These are phyloP conservation scores for Zoysia pacifica DNA, from an alignment of 176 grass and related monocot genomes.

Conservation along the genomic window DNA sequence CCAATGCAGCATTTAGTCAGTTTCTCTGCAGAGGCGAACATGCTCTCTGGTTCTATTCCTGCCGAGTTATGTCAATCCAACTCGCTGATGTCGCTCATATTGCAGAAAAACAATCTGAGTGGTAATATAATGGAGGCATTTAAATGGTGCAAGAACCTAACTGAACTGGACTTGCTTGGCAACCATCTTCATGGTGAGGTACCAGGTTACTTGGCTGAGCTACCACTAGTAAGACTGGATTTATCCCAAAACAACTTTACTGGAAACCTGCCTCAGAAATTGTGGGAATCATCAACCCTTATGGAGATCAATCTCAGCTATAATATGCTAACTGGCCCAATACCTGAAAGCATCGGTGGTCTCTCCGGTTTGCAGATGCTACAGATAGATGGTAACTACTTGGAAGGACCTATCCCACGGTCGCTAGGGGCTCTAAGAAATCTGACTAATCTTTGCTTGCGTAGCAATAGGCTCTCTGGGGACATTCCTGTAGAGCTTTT, in stretches of 20 bases:
- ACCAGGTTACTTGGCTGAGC: slow-evolving; percentile 69
- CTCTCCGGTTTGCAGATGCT: slow-evolving; percentile 69
- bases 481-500: slow-evolving; percentile 84
- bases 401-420: slow-evolving; percentile 69
- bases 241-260: slow-evolving; percentile 82
- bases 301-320: slow-evolving; percentile 70
- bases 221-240: slow-evolving; percentile 78
- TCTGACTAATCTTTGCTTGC: slow-evolving; percentile 79
- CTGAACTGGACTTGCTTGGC: slow-evolving; percentile 67
- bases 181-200: slow-evolving; percentile 89
- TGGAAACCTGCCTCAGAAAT: slow-evolving; percentile 58
- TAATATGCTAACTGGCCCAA: slow-evolving; percentile 69
- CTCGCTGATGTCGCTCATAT: slow-evolving; percentile 55
- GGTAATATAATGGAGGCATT: slow-evolving; percentile 67
- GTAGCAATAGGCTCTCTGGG: slow-evolving; percentile 78
- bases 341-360: slow-evolving; percentile 64
- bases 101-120: slow-evolving; percentile 74
- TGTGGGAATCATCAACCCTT: slow-evolving; percentile 77
- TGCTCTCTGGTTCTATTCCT: slow-evolving; percentile 73
- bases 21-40: slow-evolving; percentile 86
- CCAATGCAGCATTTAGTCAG: slow-evolving; percentile 54
- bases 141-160: slow-evolving; percentile 73
- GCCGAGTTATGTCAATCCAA: slow-evolving; percentile 60
- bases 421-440: slow-evolving; percentile 73
- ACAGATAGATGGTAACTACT: slow-evolving; percentile 73